A percentile compares a stretch with the other conserved stretches of the same genome.
These are phyloP conservation scores for Neurospora sp. DNA, from an alignment of 495 filamentous ascomycete species.

Conservation along the genomic window DNA sequence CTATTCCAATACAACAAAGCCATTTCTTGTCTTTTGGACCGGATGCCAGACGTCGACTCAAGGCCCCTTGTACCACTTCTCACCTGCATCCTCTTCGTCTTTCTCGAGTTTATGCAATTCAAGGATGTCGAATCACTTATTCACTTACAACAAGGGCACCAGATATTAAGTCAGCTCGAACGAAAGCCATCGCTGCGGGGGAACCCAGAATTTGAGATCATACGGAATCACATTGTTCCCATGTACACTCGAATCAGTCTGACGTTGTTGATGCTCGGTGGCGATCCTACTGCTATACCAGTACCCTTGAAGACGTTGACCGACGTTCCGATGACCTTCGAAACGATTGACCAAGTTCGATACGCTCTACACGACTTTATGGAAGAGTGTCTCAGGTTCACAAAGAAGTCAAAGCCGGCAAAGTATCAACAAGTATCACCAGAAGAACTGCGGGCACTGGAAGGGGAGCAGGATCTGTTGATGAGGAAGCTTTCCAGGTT, in stretches of 20 bases:
- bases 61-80: slow-evolving; percentile 40
- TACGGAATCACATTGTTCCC: slow-evolving; percentile 32
- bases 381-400: slow-evolving; percentile 24
- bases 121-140: slow-evolving; percentile 35
- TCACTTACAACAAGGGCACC: slow-evolving; percentile 31
- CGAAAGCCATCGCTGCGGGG: slow-evolving; percentile 11
- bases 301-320: slow-evolving; percentile 19
- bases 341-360: slow-evolving; percentile 19
- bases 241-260: slow-evolving; percentile 34
- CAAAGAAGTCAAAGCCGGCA: slow-evolving; percentile 16
- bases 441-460: slow-evolving; percentile 18
- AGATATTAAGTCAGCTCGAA: slow-evolving; percentile 28
- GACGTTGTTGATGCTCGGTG: slow-evolving; percentile 27
- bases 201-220: slow-evolving; percentile 23
- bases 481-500: slow-evolving; percentile 22
- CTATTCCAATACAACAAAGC: slow-evolving; percentile 47
- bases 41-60: slow-evolving; percentile 29
- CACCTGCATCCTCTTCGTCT: slow-evolving; percentile 48
- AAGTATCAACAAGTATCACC: slow-evolving; percentile 13
- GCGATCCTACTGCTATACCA: slow-evolving; percentile 19
- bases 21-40: slow-evolving; percentile 32
- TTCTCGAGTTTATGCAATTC: slow-evolving; percentile 45
- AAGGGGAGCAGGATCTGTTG: slow-evolving; percentile 20
- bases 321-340: slow-evolving; percentile 21
- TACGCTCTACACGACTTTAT: slow-evolving; percentile 27